Conservation (phyloP, 73 alveolate species). For the Symbiodinium natans region DNA sequence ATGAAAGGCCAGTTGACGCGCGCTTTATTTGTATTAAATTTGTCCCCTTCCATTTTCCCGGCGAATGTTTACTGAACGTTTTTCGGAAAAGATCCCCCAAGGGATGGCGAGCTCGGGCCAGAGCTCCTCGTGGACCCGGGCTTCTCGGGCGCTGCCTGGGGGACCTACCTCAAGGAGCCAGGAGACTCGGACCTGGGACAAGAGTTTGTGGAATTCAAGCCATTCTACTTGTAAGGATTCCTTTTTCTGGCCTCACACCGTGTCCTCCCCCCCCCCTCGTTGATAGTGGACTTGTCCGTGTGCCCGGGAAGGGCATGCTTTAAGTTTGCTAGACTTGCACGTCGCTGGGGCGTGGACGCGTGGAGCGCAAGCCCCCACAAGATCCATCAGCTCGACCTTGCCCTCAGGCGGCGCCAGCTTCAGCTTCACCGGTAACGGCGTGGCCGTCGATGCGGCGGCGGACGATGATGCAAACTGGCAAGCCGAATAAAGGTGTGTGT, state of each 20-base stretch:
- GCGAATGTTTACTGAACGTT: no score
- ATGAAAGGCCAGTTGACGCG: no score
- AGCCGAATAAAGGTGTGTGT: no score
- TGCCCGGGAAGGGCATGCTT: not conserved
- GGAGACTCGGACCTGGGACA: no score
- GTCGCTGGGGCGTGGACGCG: not conserved
- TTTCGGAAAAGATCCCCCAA: no score
- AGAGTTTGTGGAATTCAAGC: no score
- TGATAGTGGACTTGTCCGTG: no score
- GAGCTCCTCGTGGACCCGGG: conserved; percentile 1
- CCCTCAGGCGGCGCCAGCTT: conserved; percentile 26
- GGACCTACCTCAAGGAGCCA: conserved; percentile 5
- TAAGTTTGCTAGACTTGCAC: not conserved
- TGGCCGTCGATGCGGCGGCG: conserved; percentile 23
- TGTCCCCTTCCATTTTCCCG: no score
- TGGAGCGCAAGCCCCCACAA: not conserved
- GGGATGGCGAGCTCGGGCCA: conserved; percentile 9
- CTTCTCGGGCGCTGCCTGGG: not conserved
- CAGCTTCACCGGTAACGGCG: conserved; percentile 47
- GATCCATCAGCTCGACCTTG: not conserved
- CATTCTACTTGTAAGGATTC: no score
- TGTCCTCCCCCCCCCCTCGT: no score
- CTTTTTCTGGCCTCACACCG: no score
- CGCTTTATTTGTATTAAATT: no score
- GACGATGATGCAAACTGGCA: not conserved